Evolutionary conservation across 2,329 filamentous ascomycete species (phyloP).

Genomic region (Phaeophleospora eucalypticola): DNA sequence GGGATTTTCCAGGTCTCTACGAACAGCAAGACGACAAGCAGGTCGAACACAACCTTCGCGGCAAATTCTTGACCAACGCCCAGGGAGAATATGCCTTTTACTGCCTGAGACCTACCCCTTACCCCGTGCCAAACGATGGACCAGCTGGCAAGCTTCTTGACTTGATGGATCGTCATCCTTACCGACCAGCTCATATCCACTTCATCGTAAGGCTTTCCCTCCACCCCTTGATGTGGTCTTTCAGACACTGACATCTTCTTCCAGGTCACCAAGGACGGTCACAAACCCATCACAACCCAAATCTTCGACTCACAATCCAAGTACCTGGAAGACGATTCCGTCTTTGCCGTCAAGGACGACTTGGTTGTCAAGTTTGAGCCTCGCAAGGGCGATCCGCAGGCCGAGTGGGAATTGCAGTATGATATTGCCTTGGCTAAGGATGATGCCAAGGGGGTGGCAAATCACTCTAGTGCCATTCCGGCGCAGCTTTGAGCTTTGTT

Average conservation of each 20-base stretch:
- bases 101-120: slow-evolving; percentile 24
- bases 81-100: slow-evolving; percentile 22
- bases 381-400: slow-evolving; percentile 45
- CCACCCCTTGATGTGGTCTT: not conserved
- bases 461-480: not conserved
- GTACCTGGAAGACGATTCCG: slow-evolving; percentile 17
- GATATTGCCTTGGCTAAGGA: slow-evolving; percentile 13
- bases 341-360: slow-evolving; percentile 39
- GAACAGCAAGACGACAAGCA: slow-evolving; percentile 71
- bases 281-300: slow-evolving; percentile 70
- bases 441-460: slow-evolving; percentile 1
- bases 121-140: slow-evolving; percentile 20
- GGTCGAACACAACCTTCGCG: slow-evolving; percentile 69
- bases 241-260: not conserved
- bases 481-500: not conserved
- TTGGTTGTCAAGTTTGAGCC: slow-evolving; percentile 56
- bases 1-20: slow-evolving; percentile 47
- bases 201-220: too few species aligned
- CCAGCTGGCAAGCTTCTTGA: slow-evolving; percentile 51
- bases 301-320: slow-evolving; percentile 58
- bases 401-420: slow-evolving; percentile 18
- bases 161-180: slow-evolving; percentile 58
- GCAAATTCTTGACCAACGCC: slow-evolving; percentile 63
- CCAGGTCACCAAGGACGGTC: slow-evolving; percentile 49
- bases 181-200: slow-evolving; percentile 61